Percentiles rank a stretch among this genome's conserved stretches.
phyloP scores from a whole-genome alignment of 331 rosid genomes.

The Arachis monticola region DNA sequence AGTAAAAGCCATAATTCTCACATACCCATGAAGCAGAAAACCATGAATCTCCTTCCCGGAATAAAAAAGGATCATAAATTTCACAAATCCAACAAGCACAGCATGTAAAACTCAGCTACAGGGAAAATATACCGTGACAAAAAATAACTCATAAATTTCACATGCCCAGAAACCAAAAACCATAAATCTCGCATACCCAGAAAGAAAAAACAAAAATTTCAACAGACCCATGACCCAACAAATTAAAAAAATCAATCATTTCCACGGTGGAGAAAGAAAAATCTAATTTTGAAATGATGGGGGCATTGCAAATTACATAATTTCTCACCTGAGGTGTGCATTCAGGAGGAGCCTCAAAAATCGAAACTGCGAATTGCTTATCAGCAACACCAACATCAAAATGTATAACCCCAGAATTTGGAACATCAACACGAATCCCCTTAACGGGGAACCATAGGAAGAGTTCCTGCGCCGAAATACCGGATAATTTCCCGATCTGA shows the following conservation, averaged over 20 bases:
- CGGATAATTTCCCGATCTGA: conserved; percentile 67
- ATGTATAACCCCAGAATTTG: conserved; percentile 75
- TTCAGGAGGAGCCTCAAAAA: conserved; percentile 82
- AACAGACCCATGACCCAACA: not conserved
- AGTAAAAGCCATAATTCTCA: not conserved
- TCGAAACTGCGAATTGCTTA: conserved; percentile 82
- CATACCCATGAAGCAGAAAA: not conserved
- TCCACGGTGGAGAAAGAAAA: not conserved
- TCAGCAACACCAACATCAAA: conserved; percentile 91
- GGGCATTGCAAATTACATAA: not conserved
- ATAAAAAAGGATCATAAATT: not conserved
- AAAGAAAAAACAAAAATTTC: not conserved
- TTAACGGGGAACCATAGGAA: conserved; percentile 90
- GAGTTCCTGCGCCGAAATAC: conserved; percentile 84
- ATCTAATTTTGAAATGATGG: too few relatives aligned
- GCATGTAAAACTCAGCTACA: not conserved
- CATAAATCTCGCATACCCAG: not conserved
- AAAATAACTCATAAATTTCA: not conserved
- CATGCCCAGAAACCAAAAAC: not conserved
- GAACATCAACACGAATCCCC: conserved; percentile 79
- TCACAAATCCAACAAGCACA: not conserved
- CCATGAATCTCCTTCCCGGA: not conserved
- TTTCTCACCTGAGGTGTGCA: conserved; percentile 55
- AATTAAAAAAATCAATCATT: not conserved
- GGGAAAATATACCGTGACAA: not conserved